These are phyloP conservation scores for Phoma herbarum DNA, from an alignment of 2,329 filamentous ascomycete genomes.

Conservation along the genomic window DNA sequence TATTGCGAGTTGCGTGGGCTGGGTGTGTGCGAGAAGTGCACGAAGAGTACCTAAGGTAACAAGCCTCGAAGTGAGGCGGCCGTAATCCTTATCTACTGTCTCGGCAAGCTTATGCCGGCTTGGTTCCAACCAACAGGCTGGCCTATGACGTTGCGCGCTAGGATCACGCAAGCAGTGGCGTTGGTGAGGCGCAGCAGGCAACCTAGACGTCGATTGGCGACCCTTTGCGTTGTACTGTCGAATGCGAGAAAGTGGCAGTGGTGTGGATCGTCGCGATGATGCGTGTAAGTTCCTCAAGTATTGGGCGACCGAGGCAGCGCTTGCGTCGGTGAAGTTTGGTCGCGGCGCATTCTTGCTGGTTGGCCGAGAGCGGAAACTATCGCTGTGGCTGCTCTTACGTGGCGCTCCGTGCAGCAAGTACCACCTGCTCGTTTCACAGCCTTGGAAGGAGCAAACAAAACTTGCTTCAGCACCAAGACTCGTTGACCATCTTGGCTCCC, in stretches of 20 bases:
- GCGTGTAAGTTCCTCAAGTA: not conserved
- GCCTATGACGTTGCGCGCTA: slow-evolving; percentile 19
- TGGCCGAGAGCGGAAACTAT: slow-evolving; percentile 11
- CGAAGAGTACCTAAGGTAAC: slow-evolving; percentile 19
- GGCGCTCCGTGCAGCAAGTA: slow-evolving; percentile 1
- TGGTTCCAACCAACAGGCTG: slow-evolving; percentile 11
- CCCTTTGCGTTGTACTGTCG: slow-evolving; percentile 3
- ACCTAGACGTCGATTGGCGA: slow-evolving; percentile 16
- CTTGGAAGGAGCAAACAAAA: slow-evolving; percentile 1
- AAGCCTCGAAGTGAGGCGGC: slow-evolving; percentile 34
- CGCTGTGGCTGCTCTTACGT: slow-evolving; percentile 8
- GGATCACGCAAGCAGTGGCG: slow-evolving; percentile 14
- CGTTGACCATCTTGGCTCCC: not conserved
- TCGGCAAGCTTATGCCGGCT: slow-evolving; percentile 26
- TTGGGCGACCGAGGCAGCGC: slow-evolving; percentile 4
- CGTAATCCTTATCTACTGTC: slow-evolving; percentile 29
- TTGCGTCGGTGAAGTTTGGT: slow-evolving; percentile 12
- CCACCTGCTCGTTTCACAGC: not conserved
- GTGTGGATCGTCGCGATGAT: slow-evolving; percentile 11
- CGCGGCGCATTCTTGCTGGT: slow-evolving; percentile 11
- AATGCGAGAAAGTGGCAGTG: slow-evolving; percentile 7
- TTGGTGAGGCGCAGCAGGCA: slow-evolving; percentile 11
- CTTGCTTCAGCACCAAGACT: not conserved
- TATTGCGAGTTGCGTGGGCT: slow-evolving; percentile 18
- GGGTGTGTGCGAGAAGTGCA: slow-evolving; percentile 15